These are phyloP conservation scores for Fusarium irregulare DNA, from an alignment of 2,329 filamentous ascomycete genomes.

Conservation along the genomic window DNA sequence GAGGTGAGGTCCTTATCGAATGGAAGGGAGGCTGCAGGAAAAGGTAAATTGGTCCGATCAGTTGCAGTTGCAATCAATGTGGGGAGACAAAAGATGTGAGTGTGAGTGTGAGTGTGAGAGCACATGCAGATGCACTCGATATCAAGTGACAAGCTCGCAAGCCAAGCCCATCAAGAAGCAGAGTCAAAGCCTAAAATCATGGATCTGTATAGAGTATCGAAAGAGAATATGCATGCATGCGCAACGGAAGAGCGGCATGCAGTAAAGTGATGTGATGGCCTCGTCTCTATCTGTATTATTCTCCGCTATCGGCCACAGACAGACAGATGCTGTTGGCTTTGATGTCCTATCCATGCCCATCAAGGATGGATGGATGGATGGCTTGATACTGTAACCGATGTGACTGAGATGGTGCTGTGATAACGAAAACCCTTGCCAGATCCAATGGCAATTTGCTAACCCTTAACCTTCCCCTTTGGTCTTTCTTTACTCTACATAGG, in stretches of 20 bases:
- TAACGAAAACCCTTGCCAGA: background rate
- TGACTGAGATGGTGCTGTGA: slow-evolving; percentile 2
- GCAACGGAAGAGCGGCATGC: slow-evolving; percentile 1
- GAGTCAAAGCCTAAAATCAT: background rate
- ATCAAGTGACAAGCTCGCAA: slow-evolving; percentile 20
- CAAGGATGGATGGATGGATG: background rate
- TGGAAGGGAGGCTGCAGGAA: background rate
- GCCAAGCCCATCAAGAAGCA: background rate
- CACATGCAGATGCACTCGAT: slow-evolving; percentile 3
- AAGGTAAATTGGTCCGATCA: background rate
- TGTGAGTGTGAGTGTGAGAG: background rate
- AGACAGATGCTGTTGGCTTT: background rate
- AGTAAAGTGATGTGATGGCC: background rate
- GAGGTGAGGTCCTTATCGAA: slow-evolving; percentile 2
- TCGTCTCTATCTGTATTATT: background rate
- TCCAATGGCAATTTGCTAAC: background rate
- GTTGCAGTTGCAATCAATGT: slow-evolving; percentile 31
- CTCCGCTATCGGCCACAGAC: background rate
- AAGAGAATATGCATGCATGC: background rate
- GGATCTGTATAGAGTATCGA: background rate
- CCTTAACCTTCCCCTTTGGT: background rate
- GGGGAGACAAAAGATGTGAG: slow-evolving; percentile 2
- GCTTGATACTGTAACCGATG: background rate
- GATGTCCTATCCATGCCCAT: background rate
- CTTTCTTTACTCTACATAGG: background rate